Conservation (phyloP, 192 early-diverging fungal genomes). For the Diversispora eburnea region DNA sequence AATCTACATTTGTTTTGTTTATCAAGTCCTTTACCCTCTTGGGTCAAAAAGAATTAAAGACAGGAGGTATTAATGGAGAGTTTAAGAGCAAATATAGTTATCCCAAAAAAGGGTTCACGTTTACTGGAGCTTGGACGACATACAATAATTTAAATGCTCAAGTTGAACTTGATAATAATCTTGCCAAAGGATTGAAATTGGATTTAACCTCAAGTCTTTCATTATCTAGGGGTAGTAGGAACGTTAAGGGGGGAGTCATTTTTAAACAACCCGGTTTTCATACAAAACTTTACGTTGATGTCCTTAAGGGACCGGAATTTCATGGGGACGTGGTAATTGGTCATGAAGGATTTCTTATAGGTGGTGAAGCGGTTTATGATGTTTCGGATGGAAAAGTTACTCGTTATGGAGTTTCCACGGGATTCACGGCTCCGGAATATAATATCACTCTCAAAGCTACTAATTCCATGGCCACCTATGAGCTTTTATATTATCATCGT, state of each 20-base stretch:
- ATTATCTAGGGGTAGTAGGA: conserved; percentile 79
- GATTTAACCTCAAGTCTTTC: conserved; percentile 81
- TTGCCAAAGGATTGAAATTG: conserved; percentile 96
- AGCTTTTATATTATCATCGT: conserved; percentile 96
- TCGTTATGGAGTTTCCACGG: conserved; percentile 86
- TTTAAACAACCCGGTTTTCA: conserved; percentile 97
- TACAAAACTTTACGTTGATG: conserved; percentile 83
- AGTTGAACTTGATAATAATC: conserved; percentile 89
- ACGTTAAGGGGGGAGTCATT: conserved; percentile 76
- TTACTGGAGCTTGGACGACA: conserved; percentile 98
- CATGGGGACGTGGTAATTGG: conserved; percentile 85
- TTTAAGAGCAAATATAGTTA: conserved; percentile 98
- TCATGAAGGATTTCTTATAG: conserved; percentile 83
- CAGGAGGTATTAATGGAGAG: conserved; percentile 89
- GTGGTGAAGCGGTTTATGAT: conserved; percentile 94
- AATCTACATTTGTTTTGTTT: neutral
- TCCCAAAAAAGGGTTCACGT: conserved; percentile 88
- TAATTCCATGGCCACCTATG: conserved; percentile 84
- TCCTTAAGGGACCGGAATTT: conserved; percentile 92
- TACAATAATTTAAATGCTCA: conserved; percentile 87
- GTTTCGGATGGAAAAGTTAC: conserved; percentile 78
- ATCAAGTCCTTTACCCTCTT: conserved; percentile 89
- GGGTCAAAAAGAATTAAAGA: conserved; percentile 93
- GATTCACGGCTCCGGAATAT: conserved; percentile 87
- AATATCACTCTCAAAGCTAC: conserved; percentile 82